phyloP scores from a whole-genome alignment of 129 eudicot species.

The Tagetes patula region DNA sequence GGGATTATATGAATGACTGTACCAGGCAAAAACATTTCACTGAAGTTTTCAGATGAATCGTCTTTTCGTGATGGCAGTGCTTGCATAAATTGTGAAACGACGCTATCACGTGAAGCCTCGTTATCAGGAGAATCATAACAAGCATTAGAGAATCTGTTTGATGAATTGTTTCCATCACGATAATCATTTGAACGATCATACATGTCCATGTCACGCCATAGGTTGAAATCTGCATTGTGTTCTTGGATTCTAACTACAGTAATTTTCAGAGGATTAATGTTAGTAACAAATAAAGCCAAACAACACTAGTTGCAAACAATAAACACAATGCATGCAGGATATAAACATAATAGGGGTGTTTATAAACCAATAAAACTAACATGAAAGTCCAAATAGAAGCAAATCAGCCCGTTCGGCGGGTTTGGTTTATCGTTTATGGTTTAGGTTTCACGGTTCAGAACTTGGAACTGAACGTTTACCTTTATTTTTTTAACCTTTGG shows the following conservation, averaged over 20 bases:
- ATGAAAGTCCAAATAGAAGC: neutral
- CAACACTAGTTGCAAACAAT: neutral
- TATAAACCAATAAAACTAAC: neutral
- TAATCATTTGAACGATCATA: conserved; percentile 33
- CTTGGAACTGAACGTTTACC: neutral
- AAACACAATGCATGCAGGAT: neutral
- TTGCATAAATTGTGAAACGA: conserved; percentile 48
- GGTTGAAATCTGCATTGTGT: conserved; percentile 29
- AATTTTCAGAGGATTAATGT: conserved; percentile 15
- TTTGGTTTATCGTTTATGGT: neutral
- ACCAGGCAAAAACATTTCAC: conserved; percentile 74
- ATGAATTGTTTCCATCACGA: conserved; percentile 20
- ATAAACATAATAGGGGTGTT: neutral
- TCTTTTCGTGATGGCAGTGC: conserved; percentile 42
- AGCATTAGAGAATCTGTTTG: conserved; percentile 30
- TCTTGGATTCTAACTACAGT: conserved; percentile 38
- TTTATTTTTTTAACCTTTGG: neutral
- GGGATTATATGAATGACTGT: conserved; percentile 51
- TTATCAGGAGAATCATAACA: conserved; percentile 19
- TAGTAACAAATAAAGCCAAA: neutral
- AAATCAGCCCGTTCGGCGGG: neutral
- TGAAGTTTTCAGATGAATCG: conserved; percentile 35
- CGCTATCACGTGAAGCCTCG: conserved; percentile 25
- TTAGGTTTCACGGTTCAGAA: neutral
- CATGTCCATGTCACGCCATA: conserved; percentile 31